phyloP scores from a whole-genome alignment of 2,329 filamentous ascomycete species.

The Cladosporium sp. region DNA sequence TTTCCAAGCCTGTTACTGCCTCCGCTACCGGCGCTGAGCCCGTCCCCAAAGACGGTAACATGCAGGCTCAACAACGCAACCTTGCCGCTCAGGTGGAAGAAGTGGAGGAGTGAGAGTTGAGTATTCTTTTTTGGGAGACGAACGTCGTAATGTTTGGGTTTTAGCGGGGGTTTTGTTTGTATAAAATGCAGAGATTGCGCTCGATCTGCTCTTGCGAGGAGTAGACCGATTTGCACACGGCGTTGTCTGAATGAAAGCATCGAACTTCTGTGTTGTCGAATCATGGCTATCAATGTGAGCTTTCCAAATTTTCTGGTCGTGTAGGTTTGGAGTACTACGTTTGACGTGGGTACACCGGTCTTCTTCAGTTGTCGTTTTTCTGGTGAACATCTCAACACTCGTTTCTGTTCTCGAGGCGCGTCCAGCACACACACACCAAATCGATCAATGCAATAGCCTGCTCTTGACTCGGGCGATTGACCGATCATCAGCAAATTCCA shows the following conservation, averaged over 20 bases:
- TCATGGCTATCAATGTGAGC: no score
- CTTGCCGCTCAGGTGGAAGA: constrained; percentile 28
- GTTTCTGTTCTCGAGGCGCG: no score
- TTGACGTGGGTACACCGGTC: no score
- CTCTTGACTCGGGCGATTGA: no score
- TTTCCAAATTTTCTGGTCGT: no score
- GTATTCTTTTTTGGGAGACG: background rate
- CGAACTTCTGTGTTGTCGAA: background rate
- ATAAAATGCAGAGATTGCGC: constrained; percentile 2
- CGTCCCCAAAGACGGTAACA: constrained; percentile 9
- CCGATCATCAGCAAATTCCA: no score
- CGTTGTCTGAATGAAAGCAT: background rate
- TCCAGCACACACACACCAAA: no score
- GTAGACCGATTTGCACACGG: background rate
- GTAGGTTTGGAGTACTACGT: no score
- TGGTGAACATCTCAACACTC: no score
- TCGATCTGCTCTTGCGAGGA: background rate
- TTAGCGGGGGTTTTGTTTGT: constrained; percentile 1
- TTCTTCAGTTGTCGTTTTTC: no score
- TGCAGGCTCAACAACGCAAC: constrained; percentile 20
- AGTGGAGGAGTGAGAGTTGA: constrained; percentile 20
- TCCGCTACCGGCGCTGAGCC: constrained; percentile 22
- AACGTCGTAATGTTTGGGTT: background rate
- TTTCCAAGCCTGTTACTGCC: constrained; percentile 16
- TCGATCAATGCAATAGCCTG: no score